phyloP scores from a whole-genome alignment of 2,329 filamentous ascomycete species.

The Lachnellula hyalina region DNA sequence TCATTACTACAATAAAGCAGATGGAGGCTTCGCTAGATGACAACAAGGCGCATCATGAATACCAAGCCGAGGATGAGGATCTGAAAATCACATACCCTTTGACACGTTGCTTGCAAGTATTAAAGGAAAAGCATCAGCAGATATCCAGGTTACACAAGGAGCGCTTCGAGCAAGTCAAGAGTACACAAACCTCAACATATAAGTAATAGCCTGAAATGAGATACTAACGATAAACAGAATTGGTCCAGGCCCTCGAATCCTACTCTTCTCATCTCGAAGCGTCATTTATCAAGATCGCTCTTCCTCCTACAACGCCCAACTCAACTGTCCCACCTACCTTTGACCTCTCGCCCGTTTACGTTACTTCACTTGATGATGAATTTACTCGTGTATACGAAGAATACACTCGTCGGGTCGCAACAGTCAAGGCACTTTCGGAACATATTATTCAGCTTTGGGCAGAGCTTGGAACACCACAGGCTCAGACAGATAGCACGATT shows the following conservation, averaged over 20 bases:
- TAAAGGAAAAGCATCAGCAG: slow-evolving; percentile 82
- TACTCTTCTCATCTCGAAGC: slow-evolving; percentile 94
- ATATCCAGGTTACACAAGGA: slow-evolving; percentile 81
- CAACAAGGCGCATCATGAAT: slow-evolving; percentile 57
- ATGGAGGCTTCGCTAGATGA: slow-evolving; percentile 91
- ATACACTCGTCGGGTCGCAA: slow-evolving; percentile 76
- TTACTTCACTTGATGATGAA: slow-evolving; percentile 79
- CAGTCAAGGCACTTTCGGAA: slow-evolving; percentile 69
- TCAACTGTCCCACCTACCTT: slow-evolving; percentile 76
- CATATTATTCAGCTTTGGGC: slow-evolving; percentile 94
- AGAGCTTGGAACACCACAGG: slow-evolving; percentile 88
- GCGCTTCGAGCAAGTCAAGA: slow-evolving; percentile 92
- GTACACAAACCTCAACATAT: slow-evolving; percentile 46
- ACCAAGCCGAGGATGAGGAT: slow-evolving; percentile 60
- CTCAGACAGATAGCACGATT: slow-evolving; percentile 81
- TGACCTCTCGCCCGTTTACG: slow-evolving; percentile 86
- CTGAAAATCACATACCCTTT: slow-evolving; percentile 80
- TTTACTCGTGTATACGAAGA: slow-evolving; percentile 96
- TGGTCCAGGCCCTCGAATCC: slow-evolving; percentile 87
- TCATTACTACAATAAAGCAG: slow-evolving; percentile 81
- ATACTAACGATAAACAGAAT: slow-evolving; percentile 52
- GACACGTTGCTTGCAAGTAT: slow-evolving; percentile 66
- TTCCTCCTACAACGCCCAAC: slow-evolving; percentile 76
- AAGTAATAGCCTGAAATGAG: neutral
- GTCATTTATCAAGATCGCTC: slow-evolving; percentile 75